These are phyloP conservation scores for Monosporascus sp. DNA, from an alignment of 2,329 filamentous ascomycete species.

Conservation along the genomic window DNA sequence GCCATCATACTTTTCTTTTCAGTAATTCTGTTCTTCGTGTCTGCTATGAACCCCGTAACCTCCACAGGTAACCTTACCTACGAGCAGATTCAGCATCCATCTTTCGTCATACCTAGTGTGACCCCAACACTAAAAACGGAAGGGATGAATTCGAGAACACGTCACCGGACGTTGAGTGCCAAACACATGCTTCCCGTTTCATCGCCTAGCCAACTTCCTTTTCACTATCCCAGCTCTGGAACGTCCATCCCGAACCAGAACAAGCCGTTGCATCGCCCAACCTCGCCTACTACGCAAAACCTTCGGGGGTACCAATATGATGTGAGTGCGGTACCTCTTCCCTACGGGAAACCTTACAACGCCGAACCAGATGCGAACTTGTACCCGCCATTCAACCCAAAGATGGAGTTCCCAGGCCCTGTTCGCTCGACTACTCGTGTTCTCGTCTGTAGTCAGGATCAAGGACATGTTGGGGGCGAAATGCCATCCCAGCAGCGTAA, in stretches of 20 bases:
- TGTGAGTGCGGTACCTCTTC: background rate
- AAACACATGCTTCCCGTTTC: no score
- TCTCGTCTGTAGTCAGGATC: no score
- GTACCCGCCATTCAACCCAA: no score
- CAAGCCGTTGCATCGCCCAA: background rate
- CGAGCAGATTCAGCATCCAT: background rate
- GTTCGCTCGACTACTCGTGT: no score
- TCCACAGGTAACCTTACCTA: slow-evolving; percentile 13
- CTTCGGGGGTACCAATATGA: background rate
- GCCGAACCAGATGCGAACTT: no score
- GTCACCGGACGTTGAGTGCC: background rate
- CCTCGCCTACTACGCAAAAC: background rate
- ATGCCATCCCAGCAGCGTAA: no score
- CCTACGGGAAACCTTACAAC: no score
- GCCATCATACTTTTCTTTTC: background rate
- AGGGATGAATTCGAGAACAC: background rate
- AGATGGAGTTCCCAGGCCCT: no score
- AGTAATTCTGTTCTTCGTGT: background rate
- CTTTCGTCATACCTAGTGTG: background rate
- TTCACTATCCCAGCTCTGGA: background rate
- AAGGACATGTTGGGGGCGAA: no score
- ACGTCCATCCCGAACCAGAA: background rate
- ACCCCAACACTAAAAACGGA: background rate
- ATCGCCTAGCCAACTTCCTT: no score
- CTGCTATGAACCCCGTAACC: slow-evolving; percentile 5